These are phyloP conservation scores for Globisporangium apiculatum DNA, from an alignment of 352 stramenopile species.

Conservation along the genomic window DNA sequence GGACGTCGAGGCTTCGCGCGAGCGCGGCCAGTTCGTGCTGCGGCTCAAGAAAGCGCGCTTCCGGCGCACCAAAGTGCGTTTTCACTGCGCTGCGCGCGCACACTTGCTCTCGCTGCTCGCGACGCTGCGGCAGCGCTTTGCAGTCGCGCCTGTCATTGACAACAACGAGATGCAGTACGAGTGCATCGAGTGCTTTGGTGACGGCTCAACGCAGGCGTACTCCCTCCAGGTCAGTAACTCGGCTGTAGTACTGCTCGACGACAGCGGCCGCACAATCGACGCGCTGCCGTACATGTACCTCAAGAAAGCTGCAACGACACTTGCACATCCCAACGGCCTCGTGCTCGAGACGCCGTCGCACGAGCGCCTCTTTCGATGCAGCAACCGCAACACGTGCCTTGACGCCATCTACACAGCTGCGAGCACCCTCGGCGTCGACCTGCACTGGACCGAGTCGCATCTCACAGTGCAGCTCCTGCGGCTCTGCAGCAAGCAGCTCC, in stretches of 20 bases:
- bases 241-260: slow-evolving; percentile 48
- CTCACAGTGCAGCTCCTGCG: slow-evolving; percentile 48
- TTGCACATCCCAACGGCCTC: slow-evolving; percentile 42
- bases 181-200: slow-evolving; percentile 63
- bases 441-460: slow-evolving; percentile 28
- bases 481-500: slow-evolving; percentile 44
- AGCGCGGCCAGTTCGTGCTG: slow-evolving; percentile 47
- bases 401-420: slow-evolving; percentile 45
- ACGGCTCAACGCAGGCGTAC: slow-evolving; percentile 45
- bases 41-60: slow-evolving; percentile 62
- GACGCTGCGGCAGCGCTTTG: slow-evolving; percentile 34
- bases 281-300: slow-evolving; percentile 51
- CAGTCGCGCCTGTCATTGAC: slow-evolving; percentile 20
- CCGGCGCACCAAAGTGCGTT: slow-evolving; percentile 41
- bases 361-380: slow-evolving; percentile 62
- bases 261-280: slow-evolving; percentile 31
- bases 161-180: slow-evolving; percentile 18
- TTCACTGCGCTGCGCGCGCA: slow-evolving; percentile 41
- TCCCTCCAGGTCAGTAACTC: slow-evolving; percentile 42
- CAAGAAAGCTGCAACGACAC: slow-evolving; percentile 32
- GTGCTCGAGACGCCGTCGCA: slow-evolving; percentile 56
- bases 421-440: slow-evolving; percentile 28
- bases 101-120: slow-evolving; percentile 52
- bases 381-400: slow-evolving; percentile 48
- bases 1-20: slow-evolving; percentile 29